Conservation (phyloP, 768 basidiomycete species). For the Phaffia australis region DNA sequence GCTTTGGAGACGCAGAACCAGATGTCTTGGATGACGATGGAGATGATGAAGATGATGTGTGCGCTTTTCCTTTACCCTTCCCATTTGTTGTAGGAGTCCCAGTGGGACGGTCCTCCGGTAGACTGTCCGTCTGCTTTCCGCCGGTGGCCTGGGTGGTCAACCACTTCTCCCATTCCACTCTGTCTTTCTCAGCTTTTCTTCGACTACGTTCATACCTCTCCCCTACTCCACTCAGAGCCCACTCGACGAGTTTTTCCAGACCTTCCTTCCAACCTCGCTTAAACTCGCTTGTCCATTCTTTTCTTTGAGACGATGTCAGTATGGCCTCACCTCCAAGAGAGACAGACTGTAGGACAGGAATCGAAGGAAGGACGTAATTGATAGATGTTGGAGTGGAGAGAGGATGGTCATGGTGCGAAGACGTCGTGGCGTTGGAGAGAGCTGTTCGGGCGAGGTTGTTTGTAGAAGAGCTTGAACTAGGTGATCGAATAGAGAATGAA, state of each 20-base stretch:
- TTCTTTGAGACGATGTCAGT: constrained; percentile 27
- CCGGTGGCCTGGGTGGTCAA: not conserved
- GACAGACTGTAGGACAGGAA: constrained; percentile 33
- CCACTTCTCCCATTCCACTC: constrained; percentile 26
- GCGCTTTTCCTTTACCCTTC: constrained; percentile 17
- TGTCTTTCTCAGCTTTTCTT: constrained; percentile 33
- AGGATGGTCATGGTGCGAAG: constrained; percentile 23
- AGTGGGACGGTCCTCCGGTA: not conserved
- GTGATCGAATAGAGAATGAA: constrained; percentile 34
- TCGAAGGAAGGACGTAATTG: constrained; percentile 35
- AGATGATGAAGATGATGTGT: constrained; percentile 1
- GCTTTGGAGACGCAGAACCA: not conserved
- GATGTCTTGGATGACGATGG: not conserved
- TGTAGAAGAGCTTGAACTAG: constrained; percentile 25
- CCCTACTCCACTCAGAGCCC: constrained; percentile 34
- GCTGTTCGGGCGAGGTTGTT: not conserved
- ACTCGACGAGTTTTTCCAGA: constrained; percentile 32
- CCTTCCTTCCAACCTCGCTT: constrained; percentile 36
- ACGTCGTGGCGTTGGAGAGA: not conserved
- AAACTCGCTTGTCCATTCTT: constrained; percentile 35
- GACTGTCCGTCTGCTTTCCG: not conserved
- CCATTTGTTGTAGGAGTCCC: not conserved
- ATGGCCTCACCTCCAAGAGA: constrained; percentile 37
- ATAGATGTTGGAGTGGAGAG: constrained; percentile 29
- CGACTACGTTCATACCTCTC: constrained; percentile 36